phyloP scores from a whole-genome alignment of 805 yeast genomes.

The Metschnikowia sp. region DNA sequence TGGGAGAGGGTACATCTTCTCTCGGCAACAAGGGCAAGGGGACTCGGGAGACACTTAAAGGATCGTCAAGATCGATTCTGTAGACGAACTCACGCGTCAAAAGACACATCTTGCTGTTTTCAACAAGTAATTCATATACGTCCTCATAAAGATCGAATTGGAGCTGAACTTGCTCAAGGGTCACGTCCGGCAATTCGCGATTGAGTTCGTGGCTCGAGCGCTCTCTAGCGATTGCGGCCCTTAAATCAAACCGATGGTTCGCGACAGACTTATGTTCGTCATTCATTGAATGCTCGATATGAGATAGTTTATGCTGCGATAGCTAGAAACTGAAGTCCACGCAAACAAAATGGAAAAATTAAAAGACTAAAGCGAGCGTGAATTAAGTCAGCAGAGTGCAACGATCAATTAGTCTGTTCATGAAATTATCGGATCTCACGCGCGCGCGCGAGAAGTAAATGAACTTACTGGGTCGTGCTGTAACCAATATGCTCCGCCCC shows the following conservation, averaged over 20 bases:
- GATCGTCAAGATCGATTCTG: constrained; percentile 34
- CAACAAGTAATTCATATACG: constrained; percentile 26
- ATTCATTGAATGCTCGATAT: too few relatives aligned
- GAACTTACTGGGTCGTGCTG: constrained; percentile 7
- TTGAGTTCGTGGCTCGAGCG: too few relatives aligned
- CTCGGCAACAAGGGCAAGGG: constrained; percentile 20
- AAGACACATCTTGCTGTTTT: constrained; percentile 35
- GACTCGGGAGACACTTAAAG: constrained; percentile 28
- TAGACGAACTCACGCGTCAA: constrained; percentile 20
- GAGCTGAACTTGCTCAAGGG: constrained; percentile 37
- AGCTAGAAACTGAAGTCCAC: too few relatives aligned
- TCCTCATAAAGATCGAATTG: constrained; percentile 32
- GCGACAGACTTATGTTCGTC: too few relatives aligned
- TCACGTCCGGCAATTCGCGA: constrained; percentile 8
- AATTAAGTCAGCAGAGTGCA: too few relatives aligned
- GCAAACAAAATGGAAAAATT: too few relatives aligned
- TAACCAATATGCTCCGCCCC: constrained; percentile 13
- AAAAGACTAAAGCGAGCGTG: too few relatives aligned
- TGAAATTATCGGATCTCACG: too few relatives aligned
- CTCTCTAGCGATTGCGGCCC: too few relatives aligned
- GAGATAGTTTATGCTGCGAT: too few relatives aligned
- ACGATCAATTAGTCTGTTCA: too few relatives aligned
- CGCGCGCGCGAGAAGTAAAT: not conserved
- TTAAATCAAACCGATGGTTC: too few relatives aligned
- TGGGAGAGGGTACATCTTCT: constrained; percentile 17